Base-by-base conservation (phyloP, 2,329 filamentous ascomycete species). In the Phialophora tarda region DNA sequence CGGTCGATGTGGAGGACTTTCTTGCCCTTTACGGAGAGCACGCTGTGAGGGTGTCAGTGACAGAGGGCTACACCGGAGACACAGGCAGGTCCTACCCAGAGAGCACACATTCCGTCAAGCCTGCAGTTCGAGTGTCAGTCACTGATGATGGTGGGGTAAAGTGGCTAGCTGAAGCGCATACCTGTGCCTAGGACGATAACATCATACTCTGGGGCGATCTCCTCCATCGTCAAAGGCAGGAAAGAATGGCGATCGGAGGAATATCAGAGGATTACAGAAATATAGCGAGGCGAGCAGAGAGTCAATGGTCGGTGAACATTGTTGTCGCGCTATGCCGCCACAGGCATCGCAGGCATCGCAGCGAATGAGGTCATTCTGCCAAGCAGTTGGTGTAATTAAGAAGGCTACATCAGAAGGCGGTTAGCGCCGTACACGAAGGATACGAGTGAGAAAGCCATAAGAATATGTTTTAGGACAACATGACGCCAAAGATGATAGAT, bases 1-100 rank as follows among this genome's bases (percentile, higher is more conserved):
- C 93, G 90, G 83, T 98, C 95, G 79, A 99, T 97, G 84, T 99
- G 95, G 72, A 99, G 87, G 77, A 99, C 95, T 85, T 98, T 98
- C 86, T 96, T 94, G 80, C 94, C 94, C 86, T 98, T 97, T 76
- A 98, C 94, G 84, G 93, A 97, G 78, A 98, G 84, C 69, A 99
- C 93, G 81, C 93, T 93, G 75, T 67, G 72, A 59, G 57, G 23
- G 4, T 32, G 63, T 69, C 55, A 68, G 65, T 12, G 17, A 26
- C 30, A 53, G 17, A 26, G 24, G 3, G 4, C 28, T 5, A n/a
- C 34, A 8, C 4, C 11, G 14, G 30, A 11, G 12, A 26, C 17
- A 11, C 21, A 2, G 23, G 23, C 14, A 32, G 26, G n/a, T 70
- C 83, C 78, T 90, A 96, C 93, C 94, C 95, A 78, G 94, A 97